Evolutionary conservation across 305 asterid genomes (phyloP), one percentile per base, ranked within the genome.

Genomic region (Solanum aculeatissimum): DNA sequence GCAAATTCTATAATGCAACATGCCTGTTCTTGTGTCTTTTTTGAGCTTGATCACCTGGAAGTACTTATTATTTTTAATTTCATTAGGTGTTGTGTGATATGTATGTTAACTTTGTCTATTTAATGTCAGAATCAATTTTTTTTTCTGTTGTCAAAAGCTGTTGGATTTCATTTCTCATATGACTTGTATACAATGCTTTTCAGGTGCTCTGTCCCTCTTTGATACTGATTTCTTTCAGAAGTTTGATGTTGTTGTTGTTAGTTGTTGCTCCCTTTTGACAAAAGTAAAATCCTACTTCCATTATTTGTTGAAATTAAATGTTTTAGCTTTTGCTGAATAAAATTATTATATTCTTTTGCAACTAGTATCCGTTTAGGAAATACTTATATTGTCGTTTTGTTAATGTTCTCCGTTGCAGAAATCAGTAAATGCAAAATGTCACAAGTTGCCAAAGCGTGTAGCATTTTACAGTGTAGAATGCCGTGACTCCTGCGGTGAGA

Each of bases 401-500:
- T 82, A 15, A 68, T 85, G 69, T 82, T 51, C 43, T 43, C 75
- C 86, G 74, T 74, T 88, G 90, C 98, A 96, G 99, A 91, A 89
- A 90, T 91, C 91, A 51, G 92, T 92, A 81, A 96, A 96, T 70
- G 95, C 91, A 83, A 94, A 92, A 90, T 94, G 98, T 81, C 98
- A 95, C 90, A 94, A 92, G 89, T 87, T 80, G 83, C 88, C 89
- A 69, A 97, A 92, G 88, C 98, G 97, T 18, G 89, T 92, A 77
- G 93, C 98, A 57, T 97, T 95, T 91, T 97, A 97, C 85, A 83
- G 93, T 11, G 98, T 97, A 86, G 98, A 97, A 86, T 95, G 98
- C 88, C 93, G 98, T 89, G 98, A 92, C 88, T 93, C 95, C 2
- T 95, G 99, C 81, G 99, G 97, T 66, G 99, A 97, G 92, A 91